These are phyloP conservation scores for Botryosphaeria dothidea DNA, from an alignment of 2,329 filamentous ascomycete genomes.

Conservation along the genomic window DNA sequence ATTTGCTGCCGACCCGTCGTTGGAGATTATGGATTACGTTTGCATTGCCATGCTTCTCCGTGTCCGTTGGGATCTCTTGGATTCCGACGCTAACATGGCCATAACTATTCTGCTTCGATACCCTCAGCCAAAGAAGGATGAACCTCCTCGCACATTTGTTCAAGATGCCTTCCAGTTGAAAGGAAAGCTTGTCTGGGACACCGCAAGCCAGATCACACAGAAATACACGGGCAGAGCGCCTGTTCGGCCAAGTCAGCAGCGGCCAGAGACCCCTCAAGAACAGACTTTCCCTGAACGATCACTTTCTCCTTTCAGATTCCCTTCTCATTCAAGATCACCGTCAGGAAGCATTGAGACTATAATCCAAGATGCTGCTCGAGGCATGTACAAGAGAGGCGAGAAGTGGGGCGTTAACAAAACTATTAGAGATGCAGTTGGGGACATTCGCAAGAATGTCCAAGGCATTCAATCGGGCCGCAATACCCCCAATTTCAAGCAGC, in stretches of 20 bases:
- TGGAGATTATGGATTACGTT: slow-evolving; percentile 84
- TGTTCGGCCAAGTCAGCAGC: slow-evolving; percentile 31
- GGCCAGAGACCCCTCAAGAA: slow-evolving; percentile 21
- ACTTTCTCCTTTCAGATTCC: slow-evolving; percentile 32
- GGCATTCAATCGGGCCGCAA: slow-evolving; percentile 54
- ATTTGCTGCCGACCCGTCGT: slow-evolving; percentile 78
- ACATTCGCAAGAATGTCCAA: slow-evolving; percentile 75
- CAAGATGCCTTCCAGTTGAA: slow-evolving; percentile 78
- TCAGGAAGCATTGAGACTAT: slow-evolving; percentile 63
- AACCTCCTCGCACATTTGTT: slow-evolving; percentile 76
- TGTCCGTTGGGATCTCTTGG: slow-evolving; percentile 86
- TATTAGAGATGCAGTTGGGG: slow-evolving; percentile 76
- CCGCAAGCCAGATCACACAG: slow-evolving; percentile 65
- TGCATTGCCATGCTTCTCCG: slow-evolving; percentile 92
- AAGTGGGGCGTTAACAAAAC: slow-evolving; percentile 78
- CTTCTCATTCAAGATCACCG: slow-evolving; percentile 29
- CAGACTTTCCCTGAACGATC: slow-evolving; percentile 17
- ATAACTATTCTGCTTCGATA: slow-evolving; percentile 84
- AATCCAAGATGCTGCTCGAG: slow-evolving; percentile 74
- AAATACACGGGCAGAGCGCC: slow-evolving; percentile 62
- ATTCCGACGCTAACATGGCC: slow-evolving; percentile 84
- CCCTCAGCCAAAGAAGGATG: slow-evolving; percentile 62
- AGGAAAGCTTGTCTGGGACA: slow-evolving; percentile 62
- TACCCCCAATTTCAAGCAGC: slow-evolving; percentile 33
- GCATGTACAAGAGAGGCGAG: slow-evolving; percentile 71